A percentile compares a stretch with the other conserved stretches of the same genome.
phyloP scores from a whole-genome alignment of 2,329 filamentous ascomycete genomes.

The Aspergillus fumigatus region DNA sequence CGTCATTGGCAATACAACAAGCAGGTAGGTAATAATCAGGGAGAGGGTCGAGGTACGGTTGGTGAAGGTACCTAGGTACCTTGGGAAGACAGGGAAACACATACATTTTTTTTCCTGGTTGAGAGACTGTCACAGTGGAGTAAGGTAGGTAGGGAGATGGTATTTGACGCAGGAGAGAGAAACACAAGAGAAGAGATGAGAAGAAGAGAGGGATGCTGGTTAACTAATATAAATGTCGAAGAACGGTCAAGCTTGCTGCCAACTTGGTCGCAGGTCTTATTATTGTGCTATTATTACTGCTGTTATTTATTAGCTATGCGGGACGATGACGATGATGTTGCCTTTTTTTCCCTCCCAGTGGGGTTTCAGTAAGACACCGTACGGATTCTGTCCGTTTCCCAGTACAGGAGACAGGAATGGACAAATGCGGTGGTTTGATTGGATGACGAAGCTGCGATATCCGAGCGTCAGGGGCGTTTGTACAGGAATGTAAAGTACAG shows the following conservation, averaged over 20 bases:
- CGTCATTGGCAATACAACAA: slow-evolving; percentile 23
- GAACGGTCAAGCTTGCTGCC: not conserved
- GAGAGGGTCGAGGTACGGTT: not conserved
- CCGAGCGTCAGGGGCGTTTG: not conserved
- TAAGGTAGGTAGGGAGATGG: slow-evolving; percentile 9
- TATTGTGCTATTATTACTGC: not conserved
- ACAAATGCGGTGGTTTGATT: not conserved
- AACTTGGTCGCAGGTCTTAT: not conserved
- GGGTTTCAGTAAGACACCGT: not conserved
- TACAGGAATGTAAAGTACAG: not conserved
- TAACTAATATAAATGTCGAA: slow-evolving; percentile 1
- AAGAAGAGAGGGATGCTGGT: slow-evolving; percentile 1
- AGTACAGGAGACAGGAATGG: not conserved
- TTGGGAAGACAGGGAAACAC: not conserved
- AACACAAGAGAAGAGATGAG: slow-evolving; percentile 8
- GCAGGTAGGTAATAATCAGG: not conserved
- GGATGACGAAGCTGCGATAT: not conserved
- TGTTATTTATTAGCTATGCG: not conserved
- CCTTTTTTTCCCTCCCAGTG: not conserved
- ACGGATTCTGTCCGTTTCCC: not conserved
- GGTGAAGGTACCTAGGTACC: slow-evolving; percentile 1
- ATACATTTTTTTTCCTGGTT: not conserved
- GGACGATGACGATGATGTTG: not conserved
- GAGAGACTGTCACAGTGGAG: slow-evolving; percentile 3
- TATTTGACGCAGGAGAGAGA: slow-evolving; percentile 5